Evolutionary conservation across 1,284 basidiomycete species (phyloP).

Genomic region (Rhodotorula mucilaginosa): DNA sequence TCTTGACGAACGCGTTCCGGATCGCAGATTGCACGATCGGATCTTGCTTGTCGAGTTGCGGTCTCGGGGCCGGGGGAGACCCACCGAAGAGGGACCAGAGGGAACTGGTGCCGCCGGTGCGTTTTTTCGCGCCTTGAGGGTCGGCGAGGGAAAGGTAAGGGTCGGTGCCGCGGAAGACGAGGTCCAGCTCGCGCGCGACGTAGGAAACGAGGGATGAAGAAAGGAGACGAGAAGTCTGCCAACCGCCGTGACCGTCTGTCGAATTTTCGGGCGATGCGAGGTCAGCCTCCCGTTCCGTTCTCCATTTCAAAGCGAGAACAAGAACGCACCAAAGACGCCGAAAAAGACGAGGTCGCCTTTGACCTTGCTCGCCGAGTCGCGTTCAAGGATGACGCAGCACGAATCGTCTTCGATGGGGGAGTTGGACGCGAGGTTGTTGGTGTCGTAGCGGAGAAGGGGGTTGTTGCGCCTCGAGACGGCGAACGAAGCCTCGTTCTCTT

Average conservation of each 20-base stretch:
- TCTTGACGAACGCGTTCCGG: constrained; percentile 69
- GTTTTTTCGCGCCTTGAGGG: not conserved
- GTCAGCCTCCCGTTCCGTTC: not conserved
- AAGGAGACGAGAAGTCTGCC: constrained; percentile 78
- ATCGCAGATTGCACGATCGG: constrained; percentile 67
- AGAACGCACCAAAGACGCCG: constrained; percentile 23
- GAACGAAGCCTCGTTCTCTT: constrained; percentile 54
- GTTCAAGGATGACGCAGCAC: constrained; percentile 66
- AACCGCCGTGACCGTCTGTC: constrained; percentile 86
- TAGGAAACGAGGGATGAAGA: constrained; percentile 82
- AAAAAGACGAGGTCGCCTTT: constrained; percentile 39
- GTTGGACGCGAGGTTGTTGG: constrained; percentile 76
- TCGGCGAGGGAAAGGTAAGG: constrained; percentile 27
- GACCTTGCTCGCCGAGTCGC: constrained; percentile 45
- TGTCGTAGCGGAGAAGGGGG: constrained; percentile 64
- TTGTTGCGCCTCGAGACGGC: constrained; percentile 51
- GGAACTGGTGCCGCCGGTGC: constrained; percentile 41
- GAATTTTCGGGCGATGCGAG: not conserved
- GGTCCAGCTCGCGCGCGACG: constrained; percentile 69
- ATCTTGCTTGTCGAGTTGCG: constrained; percentile 59
- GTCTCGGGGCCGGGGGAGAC: constrained; percentile 41
- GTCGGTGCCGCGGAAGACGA: constrained; percentile 36
- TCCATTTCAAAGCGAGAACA: not conserved
- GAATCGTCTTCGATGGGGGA: constrained; percentile 86
- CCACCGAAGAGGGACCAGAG: constrained; percentile 23